Evolutionary conservation across 257 asterid species (phyloP).

Genomic region (Plantago ovata): DNA sequence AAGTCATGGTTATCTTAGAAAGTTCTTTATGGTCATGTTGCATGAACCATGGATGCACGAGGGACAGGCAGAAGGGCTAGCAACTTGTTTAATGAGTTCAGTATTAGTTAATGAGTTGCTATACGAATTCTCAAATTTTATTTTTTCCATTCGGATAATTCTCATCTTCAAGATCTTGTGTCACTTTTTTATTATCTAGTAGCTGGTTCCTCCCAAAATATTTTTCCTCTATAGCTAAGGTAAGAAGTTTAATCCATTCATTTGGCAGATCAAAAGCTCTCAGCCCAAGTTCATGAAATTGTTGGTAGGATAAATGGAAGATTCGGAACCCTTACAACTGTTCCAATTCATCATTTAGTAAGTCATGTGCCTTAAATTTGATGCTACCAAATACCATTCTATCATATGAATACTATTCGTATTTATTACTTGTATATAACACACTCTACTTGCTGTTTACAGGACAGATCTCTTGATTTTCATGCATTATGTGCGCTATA

Average conservation of each 20-base stretch:
- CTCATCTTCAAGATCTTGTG: too few species aligned
- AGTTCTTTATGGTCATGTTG: too few species aligned
- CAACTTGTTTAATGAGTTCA: too few species aligned
- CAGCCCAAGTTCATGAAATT: conserved; percentile 93
- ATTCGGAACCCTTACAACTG: conserved; percentile 79
- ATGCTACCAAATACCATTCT: neutral
- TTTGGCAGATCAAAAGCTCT: conserved; percentile 74
- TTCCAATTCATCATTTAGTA: conserved; percentile 94
- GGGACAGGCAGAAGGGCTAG: too few species aligned
- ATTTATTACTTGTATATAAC: conserved; percentile 12
- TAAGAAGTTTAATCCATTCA: conserved; percentile 5
- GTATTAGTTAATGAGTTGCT: too few species aligned
- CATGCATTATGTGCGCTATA: conserved; percentile 74
- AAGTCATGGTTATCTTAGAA: neutral
- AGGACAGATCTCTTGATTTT: conserved; percentile 87
- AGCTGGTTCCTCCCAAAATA: too few species aligned
- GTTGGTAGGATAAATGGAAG: conserved; percentile 96
- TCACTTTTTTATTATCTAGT: too few species aligned
- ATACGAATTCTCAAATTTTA: too few species aligned
- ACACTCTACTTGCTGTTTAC: conserved; percentile 28
- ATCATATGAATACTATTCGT: neutral
- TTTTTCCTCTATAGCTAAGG: neutral
- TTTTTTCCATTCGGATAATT: too few species aligned
- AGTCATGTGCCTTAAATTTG: conserved; percentile 25
- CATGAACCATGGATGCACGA: too few species aligned